These are phyloP conservation scores for Coffea canephora DNA, from an alignment of 257 asterid genomes.

Conservation along the genomic window DNA sequence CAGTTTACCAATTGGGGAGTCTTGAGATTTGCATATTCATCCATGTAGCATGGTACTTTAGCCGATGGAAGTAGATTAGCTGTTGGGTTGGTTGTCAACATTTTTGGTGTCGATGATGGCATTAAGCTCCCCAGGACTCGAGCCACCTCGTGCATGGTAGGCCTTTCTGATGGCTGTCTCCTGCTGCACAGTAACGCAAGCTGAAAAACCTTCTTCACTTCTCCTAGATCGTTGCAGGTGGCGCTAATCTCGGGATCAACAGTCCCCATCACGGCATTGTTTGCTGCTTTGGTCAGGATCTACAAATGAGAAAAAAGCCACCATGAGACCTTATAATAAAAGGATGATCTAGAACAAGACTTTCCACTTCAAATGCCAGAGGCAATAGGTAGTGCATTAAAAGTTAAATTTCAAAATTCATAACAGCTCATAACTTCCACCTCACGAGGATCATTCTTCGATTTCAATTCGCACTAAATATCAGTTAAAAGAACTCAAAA, in stretches of 20 bases:
- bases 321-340: neutral
- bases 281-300: slow-evolving; percentile 74
- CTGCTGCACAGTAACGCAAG: slow-evolving; percentile 90
- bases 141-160: slow-evolving; percentile 88
- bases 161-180: slow-evolving; percentile 79
- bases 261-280: slow-evolving; percentile 83
- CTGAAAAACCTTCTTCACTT: slow-evolving; percentile 88
- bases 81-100: slow-evolving; percentile 5
- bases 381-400: neutral
- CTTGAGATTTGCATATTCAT: slow-evolving; percentile 82
- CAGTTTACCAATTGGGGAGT: slow-evolving; percentile 84
- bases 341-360: neutral
- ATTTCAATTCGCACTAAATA: neutral
- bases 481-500: neutral
- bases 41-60: slow-evolving; percentile 63
- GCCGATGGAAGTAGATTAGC: slow-evolving; percentile 35
- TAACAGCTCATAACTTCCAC: neutral
- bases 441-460: neutral
- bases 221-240: slow-evolving; percentile 77
- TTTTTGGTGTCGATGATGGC: slow-evolving; percentile 36
- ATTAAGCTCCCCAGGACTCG: slow-evolving; percentile 62
- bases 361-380: neutral
- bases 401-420: neutral
- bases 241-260: slow-evolving; percentile 76
- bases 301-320: slow-evolving; percentile 15